Evolutionary conservation across 768 basidiomycete genomes (phyloP).

Genomic region (Pholiota molesta): DNA sequence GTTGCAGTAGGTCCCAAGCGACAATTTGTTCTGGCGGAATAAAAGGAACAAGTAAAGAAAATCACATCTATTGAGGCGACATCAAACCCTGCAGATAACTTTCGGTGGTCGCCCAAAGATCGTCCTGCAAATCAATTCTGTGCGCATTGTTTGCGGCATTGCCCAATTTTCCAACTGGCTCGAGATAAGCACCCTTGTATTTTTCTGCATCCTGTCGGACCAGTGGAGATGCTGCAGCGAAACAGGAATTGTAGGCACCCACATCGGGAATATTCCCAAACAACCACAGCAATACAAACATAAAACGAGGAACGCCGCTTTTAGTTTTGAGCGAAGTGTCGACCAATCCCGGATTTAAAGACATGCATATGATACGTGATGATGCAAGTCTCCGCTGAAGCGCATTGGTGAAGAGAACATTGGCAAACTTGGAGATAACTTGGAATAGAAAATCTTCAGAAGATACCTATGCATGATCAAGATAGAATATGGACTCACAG

Average conservation of each 20-base stretch:
- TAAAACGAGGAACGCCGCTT: slow-evolving; percentile 13
- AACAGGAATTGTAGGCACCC: slow-evolving; percentile 37
- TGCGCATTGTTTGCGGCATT: slow-evolving; percentile 31
- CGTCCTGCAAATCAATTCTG: slow-evolving; percentile 34
- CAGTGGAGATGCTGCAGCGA: slow-evolving; percentile 39
- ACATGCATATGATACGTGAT: slow-evolving; percentile 34
- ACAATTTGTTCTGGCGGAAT: no score
- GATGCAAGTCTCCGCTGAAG: slow-evolving; percentile 43
- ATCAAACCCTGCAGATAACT: slow-evolving; percentile 9
- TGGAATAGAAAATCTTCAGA: not conserved
- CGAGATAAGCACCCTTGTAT: slow-evolving; percentile 41
- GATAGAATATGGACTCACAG: slow-evolving; percentile 17
- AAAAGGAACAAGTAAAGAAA: no score
- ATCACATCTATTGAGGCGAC: not conserved
- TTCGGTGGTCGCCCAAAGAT: slow-evolving; percentile 41
- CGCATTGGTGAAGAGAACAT: slow-evolving; percentile 45
- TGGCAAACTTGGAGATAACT: slow-evolving; percentile 51
- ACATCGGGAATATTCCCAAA: slow-evolving; percentile 27
- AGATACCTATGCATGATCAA: not conserved
- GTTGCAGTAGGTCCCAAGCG: no score
- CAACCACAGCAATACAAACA: slow-evolving; percentile 15
- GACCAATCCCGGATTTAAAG: slow-evolving; percentile 44
- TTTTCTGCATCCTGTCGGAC: slow-evolving; percentile 34
- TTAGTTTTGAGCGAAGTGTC: slow-evolving; percentile 28
- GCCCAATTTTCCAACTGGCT: slow-evolving; percentile 32